Evolutionary conservation across 441 rosid species (phyloP), one percentile per base, ranked within the genome.

Genomic region (Adansonia madagascariensis): DNA sequence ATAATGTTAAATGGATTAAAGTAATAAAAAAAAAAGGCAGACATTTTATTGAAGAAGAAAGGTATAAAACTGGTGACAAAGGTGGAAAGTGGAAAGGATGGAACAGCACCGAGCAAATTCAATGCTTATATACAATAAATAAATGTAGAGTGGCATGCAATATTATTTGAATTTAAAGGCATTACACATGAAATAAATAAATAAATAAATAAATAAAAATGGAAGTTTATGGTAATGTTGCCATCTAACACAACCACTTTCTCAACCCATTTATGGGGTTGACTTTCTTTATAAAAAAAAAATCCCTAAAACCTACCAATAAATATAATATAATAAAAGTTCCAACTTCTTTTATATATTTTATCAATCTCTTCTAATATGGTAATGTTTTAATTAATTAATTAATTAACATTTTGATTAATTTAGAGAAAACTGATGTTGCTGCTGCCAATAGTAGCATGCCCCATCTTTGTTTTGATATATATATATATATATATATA

Each of bases 401-500:
- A 41, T 41, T 41, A 31, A 1, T 20, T 2, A 15, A 15, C 18
- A 53, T 8, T 12, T 41, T 9, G 22, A 27, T 11, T n/a, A 15
- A 35, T 10, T 78, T 75, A 4, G 39, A 35, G 39, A 35, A 35
- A 35, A 35, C 39, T 4, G 3, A 35, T 35, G 39, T 82, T 73
- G 6, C 39, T 9, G 55, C 72, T 24, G 8, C 78, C 80, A 74
- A 77, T 77, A 22, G 65, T 15, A 12, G 17, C 8, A 61, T 18
- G 47, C 47, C 72, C 44, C 72, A 5, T 31, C 31, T 18, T 59
- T 43, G 47, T 43, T 43, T 43, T 24, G 1, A 24, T 24, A 24
- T 24, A 24, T 24, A 24, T 24, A 24, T 24, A 24, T n/a, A n/a
- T n/a, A n/a, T n/a, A n/a, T n/a, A n/a, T n/a, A n/a, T n/a, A n/a